Base-by-base conservation (phyloP, 2,329 filamentous ascomycete genomes). In the Colletotrichum destructivum region DNA sequence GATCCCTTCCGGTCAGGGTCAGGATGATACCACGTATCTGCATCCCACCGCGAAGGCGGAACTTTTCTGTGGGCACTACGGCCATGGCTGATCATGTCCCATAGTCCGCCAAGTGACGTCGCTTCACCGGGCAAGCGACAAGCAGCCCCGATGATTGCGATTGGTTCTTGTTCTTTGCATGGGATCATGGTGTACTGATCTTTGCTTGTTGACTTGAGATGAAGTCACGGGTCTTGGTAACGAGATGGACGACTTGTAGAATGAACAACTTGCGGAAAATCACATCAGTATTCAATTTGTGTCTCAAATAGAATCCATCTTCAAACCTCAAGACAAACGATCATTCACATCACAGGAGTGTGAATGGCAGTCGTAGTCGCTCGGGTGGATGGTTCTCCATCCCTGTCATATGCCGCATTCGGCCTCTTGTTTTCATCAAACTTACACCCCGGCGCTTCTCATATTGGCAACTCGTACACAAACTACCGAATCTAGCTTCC, bases 91-190 rank as follows among this genome's bases (percentile, higher is more conserved):
- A 78, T 76, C 35, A 82, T 72, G 15, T 81, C 77, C 82, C 82
- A 84, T 2, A 84, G 75, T 62, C 78, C 77, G 0, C 78, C 78
- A 2, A 81, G 78, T 6, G 74, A 77, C 4, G 69, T 78, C 0
- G 79, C 75, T 3, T 74, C 76, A 1, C 83, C 83, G 0, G 83
- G 79, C 31, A 84, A 81, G 35, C 83, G 80, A 73, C 82, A 84
- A 3, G 76, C 81, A 7, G 54, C 79, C 38, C 84, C 83, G 51
- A 85, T 75, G 35, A 85, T 76, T 13, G 82, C 84, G 54, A 85
- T 84, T 44, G 82, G 81, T 11, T 70, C 67, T 55, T 70, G 55
- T 11, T 70, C 66, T 40, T 38, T 52, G n/a, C 55, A 61, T n/a
- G 31, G 54, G 38, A 38, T 66, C 67, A 70, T 69, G 3, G n/a